Conservation (phyloP, 345 rosid species). For the Melaleuca alternifolia region DNA sequence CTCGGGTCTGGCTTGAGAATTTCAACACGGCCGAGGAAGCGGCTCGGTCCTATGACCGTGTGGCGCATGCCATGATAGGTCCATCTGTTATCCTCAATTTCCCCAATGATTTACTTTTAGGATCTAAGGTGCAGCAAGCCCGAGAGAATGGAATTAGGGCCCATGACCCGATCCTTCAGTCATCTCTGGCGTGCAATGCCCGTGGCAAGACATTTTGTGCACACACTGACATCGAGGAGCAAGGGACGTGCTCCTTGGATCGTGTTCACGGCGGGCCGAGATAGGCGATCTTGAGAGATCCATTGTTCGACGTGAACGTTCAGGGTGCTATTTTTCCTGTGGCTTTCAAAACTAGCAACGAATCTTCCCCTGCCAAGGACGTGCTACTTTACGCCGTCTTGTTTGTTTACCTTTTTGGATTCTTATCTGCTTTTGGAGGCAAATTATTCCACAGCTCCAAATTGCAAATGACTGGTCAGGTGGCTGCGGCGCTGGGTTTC, state of each 20-base stretch:
- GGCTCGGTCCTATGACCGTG: too few relatives aligned
- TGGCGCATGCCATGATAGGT: too few relatives aligned
- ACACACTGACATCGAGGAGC: too few relatives aligned
- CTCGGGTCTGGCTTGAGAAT: too few relatives aligned
- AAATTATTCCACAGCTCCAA: not conserved
- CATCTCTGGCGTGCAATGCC: too few relatives aligned
- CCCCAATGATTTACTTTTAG: too few relatives aligned
- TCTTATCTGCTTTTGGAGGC: not conserved
- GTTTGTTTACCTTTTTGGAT: not conserved
- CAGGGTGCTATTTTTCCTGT: not conserved
- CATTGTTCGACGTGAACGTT: not conserved
- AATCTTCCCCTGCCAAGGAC: not conserved
- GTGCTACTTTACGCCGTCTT: accelerated
- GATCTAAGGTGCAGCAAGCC: too few relatives aligned
- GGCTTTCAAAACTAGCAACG: accelerated
- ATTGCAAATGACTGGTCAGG: accelerated
- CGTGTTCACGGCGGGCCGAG: not conserved
- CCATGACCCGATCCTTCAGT: too few relatives aligned
- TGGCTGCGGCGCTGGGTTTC: accelerated
- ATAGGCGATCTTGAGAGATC: not conserved
- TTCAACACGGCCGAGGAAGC: too few relatives aligned
- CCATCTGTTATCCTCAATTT: too few relatives aligned
- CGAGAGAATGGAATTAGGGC: too few relatives aligned
- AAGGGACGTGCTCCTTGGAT: not conserved
- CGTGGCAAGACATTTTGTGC: too few relatives aligned